These are phyloP conservation scores for Podila minutissima DNA, from an alignment of 192 early-diverging fungal species.

Conservation along the genomic window DNA sequence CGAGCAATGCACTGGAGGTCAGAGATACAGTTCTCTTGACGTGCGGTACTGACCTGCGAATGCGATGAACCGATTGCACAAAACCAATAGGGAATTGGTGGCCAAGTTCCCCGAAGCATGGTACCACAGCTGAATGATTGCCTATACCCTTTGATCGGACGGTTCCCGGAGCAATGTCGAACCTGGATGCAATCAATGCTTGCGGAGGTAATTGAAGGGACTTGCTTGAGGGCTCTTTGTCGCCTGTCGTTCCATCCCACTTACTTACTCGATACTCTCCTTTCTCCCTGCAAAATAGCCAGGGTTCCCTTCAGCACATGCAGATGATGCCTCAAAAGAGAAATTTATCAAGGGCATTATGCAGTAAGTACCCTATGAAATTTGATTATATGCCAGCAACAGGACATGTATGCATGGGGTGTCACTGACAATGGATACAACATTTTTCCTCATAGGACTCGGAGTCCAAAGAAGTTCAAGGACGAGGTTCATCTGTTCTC, in stretches of 20 bases:
- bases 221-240: too few species aligned
- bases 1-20: not conserved
- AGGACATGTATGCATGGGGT: not conserved
- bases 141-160: slow-evolving; percentile 56
- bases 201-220: slow-evolving; percentile 37
- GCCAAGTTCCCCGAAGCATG: slow-evolving; percentile 62
- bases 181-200: slow-evolving; percentile 58
- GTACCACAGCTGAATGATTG: slow-evolving; percentile 61
- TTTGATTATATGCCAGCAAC: not conserved
- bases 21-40: not conserved
- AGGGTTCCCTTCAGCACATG: slow-evolving; percentile 61
- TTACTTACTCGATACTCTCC: not conserved
- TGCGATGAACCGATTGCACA: not conserved
- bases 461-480: slow-evolving; percentile 57
- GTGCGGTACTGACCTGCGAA: not conserved
- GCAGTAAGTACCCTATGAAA: slow-evolving; percentile 46
- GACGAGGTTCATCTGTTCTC: slow-evolving; percentile 54
- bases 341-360: slow-evolving; percentile 61
- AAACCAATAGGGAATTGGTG: slow-evolving; percentile 57
- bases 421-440: not conserved
- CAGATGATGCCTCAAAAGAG: slow-evolving; percentile 56
- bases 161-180: slow-evolving; percentile 51
- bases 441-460: slow-evolving; percentile 41
- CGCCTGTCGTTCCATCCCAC: not conserved
- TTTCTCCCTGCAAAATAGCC: slow-evolving; percentile 30